A percentile compares a stretch with the other conserved stretches of the same genome.
phyloP scores from a whole-genome alignment of 768 basidiomycete genomes.

The Naganishia randhawae region DNA sequence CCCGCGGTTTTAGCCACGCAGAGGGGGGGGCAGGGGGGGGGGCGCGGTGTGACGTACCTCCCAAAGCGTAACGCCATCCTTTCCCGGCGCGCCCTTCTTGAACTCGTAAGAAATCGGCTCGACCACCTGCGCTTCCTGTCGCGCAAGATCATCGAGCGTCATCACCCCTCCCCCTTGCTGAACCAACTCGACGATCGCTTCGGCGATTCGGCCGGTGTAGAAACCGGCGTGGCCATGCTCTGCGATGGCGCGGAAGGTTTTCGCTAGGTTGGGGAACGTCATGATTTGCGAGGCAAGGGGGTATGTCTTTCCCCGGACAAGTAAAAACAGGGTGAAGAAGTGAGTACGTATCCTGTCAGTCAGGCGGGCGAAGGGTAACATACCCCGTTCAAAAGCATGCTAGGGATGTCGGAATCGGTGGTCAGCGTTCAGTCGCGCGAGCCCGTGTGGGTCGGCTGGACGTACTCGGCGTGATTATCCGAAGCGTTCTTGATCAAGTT shows the following conservation, averaged over 20 bases:
- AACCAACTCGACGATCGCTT: slow-evolving; percentile 59
- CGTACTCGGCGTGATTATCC: slow-evolving; percentile 55
- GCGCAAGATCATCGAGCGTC: slow-evolving; percentile 88
- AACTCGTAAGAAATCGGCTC: slow-evolving; percentile 88
- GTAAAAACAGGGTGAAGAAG: slow-evolving; percentile 49
- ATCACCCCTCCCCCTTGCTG: slow-evolving; percentile 84
- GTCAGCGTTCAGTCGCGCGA: too few relatives aligned
- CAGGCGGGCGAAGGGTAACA: too few relatives aligned
- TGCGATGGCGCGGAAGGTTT: slow-evolving; percentile 75
- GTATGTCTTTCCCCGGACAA: too few relatives aligned
- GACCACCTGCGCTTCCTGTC: slow-evolving; percentile 71
- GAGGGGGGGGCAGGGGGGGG: too few relatives aligned
- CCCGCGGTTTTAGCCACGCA: too few relatives aligned
- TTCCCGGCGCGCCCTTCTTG: slow-evolving; percentile 53
- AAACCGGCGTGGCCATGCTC: slow-evolving; percentile 84
- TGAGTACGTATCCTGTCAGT: too few relatives aligned
- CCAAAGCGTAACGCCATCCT: slow-evolving; percentile 77
- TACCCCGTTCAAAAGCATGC: slow-evolving; percentile 77
- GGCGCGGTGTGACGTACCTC: slow-evolving; percentile 59
- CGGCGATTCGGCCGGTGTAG: slow-evolving; percentile 84
- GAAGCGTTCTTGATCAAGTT: slow-evolving; percentile 74
- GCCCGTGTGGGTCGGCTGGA: background rate
- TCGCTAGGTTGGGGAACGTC: slow-evolving; percentile 72
- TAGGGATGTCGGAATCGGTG: too few relatives aligned
- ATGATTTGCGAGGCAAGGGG: slow-evolving; percentile 73